Percentiles rank a stretch among this genome's conserved stretches.
These are phyloP conservation scores for Iodosphaeria phyllophila DNA, from an alignment of 2,329 filamentous ascomycete genomes.

Conservation along the genomic window DNA sequence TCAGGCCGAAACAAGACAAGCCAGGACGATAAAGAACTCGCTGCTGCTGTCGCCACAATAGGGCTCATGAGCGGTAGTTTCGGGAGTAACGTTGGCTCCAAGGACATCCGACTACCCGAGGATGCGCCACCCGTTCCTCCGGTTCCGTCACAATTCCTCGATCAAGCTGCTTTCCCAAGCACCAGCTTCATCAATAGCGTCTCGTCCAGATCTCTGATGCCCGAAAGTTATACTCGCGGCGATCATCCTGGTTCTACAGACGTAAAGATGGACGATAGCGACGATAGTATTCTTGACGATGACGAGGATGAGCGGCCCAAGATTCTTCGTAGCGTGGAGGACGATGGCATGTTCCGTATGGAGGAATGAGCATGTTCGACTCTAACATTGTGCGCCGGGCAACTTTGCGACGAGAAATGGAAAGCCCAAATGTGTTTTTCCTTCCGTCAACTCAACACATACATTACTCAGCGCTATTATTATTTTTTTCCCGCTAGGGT, in stretches of 20 bases:
- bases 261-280: conserved; percentile 49
- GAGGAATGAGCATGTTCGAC: conserved; percentile 45
- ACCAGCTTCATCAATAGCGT: conserved; percentile 40
- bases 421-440: conserved; percentile 1
- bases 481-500: conserved; percentile 25
- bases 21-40: conserved; percentile 72
- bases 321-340: conserved; percentile 55
- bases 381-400: conserved; percentile 1
- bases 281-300: conserved; percentile 44
- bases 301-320: conserved; percentile 43
- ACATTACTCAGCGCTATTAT: conserved; percentile 11
- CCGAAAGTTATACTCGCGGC: conserved; percentile 47
- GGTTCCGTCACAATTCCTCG: conserved; percentile 63
- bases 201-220: conserved; percentile 29
- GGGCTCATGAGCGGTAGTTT: conserved; percentile 86
- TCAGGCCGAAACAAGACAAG: conserved; percentile 59
- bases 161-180: conserved; percentile 37
- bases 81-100: conserved; percentile 52
- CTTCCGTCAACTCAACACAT: too few relatives aligned
- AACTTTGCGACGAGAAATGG: conserved; percentile 5
- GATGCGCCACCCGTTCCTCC: conserved; percentile 80
- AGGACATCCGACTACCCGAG: conserved; percentile 40
- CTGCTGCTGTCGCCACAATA: conserved; percentile 78
- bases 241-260: conserved; percentile 35
- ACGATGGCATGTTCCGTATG: conserved; percentile 93